Conservation (phyloP, 2,329 filamentous ascomycete species). For the Colletotrichum agaves region DNA sequence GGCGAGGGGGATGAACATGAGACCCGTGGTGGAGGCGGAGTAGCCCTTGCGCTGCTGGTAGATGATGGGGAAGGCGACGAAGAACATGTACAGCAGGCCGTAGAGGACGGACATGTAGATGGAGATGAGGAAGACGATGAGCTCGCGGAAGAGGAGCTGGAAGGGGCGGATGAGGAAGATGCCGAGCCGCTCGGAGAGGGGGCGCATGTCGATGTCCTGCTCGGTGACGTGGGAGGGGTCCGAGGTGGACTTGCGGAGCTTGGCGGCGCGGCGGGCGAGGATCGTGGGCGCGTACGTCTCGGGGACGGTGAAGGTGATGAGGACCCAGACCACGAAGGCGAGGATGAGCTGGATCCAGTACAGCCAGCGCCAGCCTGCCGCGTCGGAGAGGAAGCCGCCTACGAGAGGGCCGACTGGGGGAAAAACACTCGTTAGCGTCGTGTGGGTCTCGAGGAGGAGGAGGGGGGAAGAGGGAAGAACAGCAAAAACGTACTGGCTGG, state of each 20-base stretch:
- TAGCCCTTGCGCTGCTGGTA: conserved; percentile 86
- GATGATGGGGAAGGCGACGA: conserved; percentile 75
- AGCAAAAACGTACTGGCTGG: conserved; percentile 66
- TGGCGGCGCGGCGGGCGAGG: conserved; percentile 75
- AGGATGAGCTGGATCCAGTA: conserved; percentile 90
- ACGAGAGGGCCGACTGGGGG: conserved; percentile 72
- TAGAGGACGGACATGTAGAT: conserved; percentile 89
- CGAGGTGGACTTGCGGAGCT: conserved; percentile 76
- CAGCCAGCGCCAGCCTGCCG: conserved; percentile 81
- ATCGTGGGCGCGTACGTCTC: conserved; percentile 89
- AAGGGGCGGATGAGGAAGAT: conserved; percentile 86
- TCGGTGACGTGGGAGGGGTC: conserved; percentile 79
- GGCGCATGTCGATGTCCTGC: conserved; percentile 79
- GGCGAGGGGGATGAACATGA: conserved; percentile 89
- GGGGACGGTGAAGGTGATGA: conserved; percentile 89
- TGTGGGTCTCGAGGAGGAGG: not conserved
- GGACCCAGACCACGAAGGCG: conserved; percentile 72
- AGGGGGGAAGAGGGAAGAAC: not conserved
- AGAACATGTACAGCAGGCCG: conserved; percentile 81
- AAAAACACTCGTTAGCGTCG: not conserved
- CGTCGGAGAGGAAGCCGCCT: conserved; percentile 80
- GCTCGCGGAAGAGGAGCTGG: conserved; percentile 84
- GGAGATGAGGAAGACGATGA: conserved; percentile 85
- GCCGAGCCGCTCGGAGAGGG: conserved; percentile 73
- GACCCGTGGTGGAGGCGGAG: conserved; percentile 76